Percentiles rank a stretch among this genome's conserved stretches.
Evolutionary conservation across 768 basidiomycete species (phyloP).

Genomic region (Boletales sp.): DNA sequence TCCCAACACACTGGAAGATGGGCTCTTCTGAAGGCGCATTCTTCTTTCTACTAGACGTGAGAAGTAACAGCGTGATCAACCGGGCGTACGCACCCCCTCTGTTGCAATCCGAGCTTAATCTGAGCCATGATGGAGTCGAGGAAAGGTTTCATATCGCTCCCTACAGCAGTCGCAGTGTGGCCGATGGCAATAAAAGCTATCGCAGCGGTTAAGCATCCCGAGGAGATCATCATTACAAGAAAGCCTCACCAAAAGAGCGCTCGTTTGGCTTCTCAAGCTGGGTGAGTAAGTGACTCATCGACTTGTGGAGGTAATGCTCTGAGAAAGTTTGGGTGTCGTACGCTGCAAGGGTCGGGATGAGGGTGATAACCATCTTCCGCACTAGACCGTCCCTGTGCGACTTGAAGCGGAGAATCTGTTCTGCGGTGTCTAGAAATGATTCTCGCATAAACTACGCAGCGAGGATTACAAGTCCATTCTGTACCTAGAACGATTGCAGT

Average conservation of each 20-base stretch:
- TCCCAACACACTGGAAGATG: slow-evolving; percentile 96
- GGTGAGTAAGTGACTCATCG: slow-evolving; percentile 87
- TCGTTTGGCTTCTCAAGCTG: slow-evolving; percentile 89
- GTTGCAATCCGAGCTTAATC: slow-evolving; percentile 85
- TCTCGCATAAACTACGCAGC: slow-evolving; percentile 79
- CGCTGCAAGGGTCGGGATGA: slow-evolving; percentile 91
- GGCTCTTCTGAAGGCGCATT: slow-evolving; percentile 92
- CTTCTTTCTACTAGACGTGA: slow-evolving; percentile 54
- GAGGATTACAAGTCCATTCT: background rate
- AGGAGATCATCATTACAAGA: slow-evolving; percentile 8
- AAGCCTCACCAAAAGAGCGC: slow-evolving; percentile 67
- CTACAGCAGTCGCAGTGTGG: slow-evolving; percentile 87
- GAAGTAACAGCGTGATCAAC: background rate
- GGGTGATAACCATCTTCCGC: slow-evolving; percentile 90
- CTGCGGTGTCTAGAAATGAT: slow-evolving; percentile 81
- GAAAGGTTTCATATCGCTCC: slow-evolving; percentile 94
- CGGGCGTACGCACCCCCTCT: slow-evolving; percentile 61
- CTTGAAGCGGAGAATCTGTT: slow-evolving; percentile 85
- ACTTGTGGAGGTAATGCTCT: slow-evolving; percentile 86
- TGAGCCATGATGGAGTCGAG: slow-evolving; percentile 87
- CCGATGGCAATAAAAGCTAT: slow-evolving; percentile 95
- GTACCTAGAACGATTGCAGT: background rate
- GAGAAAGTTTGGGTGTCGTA: slow-evolving; percentile 94
- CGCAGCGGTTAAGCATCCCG: background rate
- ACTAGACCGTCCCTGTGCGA: slow-evolving; percentile 84